Percentiles rank a stretch among this genome's conserved stretches.
Evolutionary conservation across 1,139 yeast species (phyloP).

Genomic region (Candida sanyaensis): DNA sequence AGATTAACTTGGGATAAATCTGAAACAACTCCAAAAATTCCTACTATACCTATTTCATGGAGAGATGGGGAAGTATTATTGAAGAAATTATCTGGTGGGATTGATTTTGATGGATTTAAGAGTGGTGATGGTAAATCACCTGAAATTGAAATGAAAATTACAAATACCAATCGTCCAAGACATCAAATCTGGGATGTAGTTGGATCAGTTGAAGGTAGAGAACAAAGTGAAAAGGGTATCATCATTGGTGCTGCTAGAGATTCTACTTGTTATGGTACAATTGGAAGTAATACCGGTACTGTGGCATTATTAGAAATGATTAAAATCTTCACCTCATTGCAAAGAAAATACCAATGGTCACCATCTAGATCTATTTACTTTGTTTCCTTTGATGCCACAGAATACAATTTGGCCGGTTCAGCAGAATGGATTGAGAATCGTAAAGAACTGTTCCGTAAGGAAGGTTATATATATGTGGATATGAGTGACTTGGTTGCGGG

Average conservation of each 20-base stretch:
- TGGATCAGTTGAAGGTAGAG: conserved; percentile 78
- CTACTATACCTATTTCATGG: conserved; percentile 76
- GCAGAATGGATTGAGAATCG: conserved; percentile 75
- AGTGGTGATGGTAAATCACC: conserved; percentile 34
- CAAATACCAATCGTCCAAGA: conserved; percentile 53
- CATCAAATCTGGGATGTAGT: conserved; percentile 80
- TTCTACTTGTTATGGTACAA: conserved; percentile 73
- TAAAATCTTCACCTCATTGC: conserved; percentile 68
- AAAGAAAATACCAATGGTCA: conserved; percentile 69
- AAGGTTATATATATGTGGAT: conserved; percentile 76
- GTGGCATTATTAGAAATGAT: conserved; percentile 72
- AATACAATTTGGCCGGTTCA: conserved; percentile 83
- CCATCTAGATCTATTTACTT: conserved; percentile 85
- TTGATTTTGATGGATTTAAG: conserved; percentile 27
- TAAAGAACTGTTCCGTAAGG: conserved; percentile 52
- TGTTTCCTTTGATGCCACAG: conserved; percentile 83
- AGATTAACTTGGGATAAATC: conserved; percentile 50
- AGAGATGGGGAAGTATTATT: conserved; percentile 61
- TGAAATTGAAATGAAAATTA: conserved; percentile 39
- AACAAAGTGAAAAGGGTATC: conserved; percentile 73
- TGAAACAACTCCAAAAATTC: conserved; percentile 63
- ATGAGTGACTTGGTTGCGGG: conserved; percentile 76
- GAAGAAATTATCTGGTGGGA: conserved; percentile 51
- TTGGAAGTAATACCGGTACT: conserved; percentile 75
- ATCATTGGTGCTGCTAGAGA: conserved; percentile 87